A percentile compares a stretch with the other conserved stretches of the same genome.
phyloP scores from a whole-genome alignment of 768 basidiomycete genomes.

The Brasilioporus rufonigricans region DNA sequence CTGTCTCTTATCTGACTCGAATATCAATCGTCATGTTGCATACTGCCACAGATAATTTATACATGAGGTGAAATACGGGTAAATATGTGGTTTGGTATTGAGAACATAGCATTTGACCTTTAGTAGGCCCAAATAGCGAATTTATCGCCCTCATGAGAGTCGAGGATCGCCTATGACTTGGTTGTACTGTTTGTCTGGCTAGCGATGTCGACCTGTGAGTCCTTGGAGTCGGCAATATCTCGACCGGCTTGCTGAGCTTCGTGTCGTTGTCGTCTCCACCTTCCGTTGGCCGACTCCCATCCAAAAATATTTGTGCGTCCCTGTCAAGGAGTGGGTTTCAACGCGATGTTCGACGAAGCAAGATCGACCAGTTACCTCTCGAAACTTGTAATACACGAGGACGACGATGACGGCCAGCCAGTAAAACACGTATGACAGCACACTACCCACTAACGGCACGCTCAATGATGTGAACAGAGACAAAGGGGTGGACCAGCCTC shows the following conservation, averaged over 20 bases:
- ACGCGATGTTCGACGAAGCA: background rate
- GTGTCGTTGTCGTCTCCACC: slow-evolving; percentile 29
- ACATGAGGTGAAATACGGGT: background rate
- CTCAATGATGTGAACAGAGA: background rate
- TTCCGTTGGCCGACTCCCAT: slow-evolving; percentile 49
- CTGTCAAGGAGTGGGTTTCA: slow-evolving; percentile 34
- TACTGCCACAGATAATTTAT: background rate
- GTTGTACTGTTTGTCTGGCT: background rate
- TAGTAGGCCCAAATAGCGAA: no score
- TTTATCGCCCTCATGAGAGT: no score
- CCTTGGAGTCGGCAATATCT: background rate
- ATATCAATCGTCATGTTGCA: background rate
- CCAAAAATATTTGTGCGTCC: slow-evolving; percentile 65
- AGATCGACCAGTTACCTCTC: slow-evolving; percentile 38
- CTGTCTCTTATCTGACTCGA: background rate
- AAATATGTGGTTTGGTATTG: no score
- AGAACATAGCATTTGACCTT: background rate
- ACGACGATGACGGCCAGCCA: slow-evolving; percentile 79
- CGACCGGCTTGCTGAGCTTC: slow-evolving; percentile 11
- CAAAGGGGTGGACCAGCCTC: slow-evolving; percentile 8
- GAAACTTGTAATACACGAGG: slow-evolving; percentile 67
- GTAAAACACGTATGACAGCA: slow-evolving; percentile 89
- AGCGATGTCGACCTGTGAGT: background rate
- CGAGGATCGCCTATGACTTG: background rate
- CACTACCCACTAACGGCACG: slow-evolving; percentile 54